Percentiles rank a stretch among this genome's conserved stretches.
These are phyloP conservation scores for Pseudogymnoascus sp. DNA, from an alignment of 2,329 filamentous ascomycete genomes.

Conservation along the genomic window DNA sequence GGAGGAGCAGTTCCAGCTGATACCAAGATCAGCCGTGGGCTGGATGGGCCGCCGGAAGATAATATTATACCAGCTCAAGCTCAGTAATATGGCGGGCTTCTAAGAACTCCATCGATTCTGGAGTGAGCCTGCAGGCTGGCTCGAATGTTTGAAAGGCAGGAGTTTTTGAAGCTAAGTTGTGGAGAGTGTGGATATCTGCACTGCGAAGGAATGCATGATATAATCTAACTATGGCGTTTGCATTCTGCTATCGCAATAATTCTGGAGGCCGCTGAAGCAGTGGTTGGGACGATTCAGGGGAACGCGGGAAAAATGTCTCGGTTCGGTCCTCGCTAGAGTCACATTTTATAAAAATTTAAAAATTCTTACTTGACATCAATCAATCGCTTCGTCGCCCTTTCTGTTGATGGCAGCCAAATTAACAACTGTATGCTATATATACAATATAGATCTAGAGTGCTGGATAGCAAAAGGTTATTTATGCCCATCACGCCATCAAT, in stretches of 20 bases:
- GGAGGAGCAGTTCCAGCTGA: conserved; percentile 28
- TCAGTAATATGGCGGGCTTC: background rate
- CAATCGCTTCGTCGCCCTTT: background rate
- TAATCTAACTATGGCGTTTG: conserved; percentile 8
- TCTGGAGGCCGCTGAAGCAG: background rate
- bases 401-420: background rate
- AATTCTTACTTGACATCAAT: background rate
- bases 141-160: background rate
- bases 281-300: background rate
- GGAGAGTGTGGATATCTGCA: background rate
- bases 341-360: background rate
- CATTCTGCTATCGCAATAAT: background rate
- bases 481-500: background rate
- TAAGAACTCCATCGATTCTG: too few species aligned
- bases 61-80: background rate
- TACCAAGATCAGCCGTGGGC: conserved; percentile 28
- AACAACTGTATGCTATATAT: background rate
- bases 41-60: conserved; percentile 23
- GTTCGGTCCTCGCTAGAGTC: conserved; percentile 3
- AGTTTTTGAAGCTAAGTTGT: background rate
- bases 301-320: background rate
- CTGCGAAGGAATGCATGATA: background rate
- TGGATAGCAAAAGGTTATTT: background rate
- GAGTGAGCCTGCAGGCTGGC: background rate
- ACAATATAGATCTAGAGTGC: background rate